Conservation (phyloP, 164 flowering plant species). For the Dillenia turbinata region DNA sequence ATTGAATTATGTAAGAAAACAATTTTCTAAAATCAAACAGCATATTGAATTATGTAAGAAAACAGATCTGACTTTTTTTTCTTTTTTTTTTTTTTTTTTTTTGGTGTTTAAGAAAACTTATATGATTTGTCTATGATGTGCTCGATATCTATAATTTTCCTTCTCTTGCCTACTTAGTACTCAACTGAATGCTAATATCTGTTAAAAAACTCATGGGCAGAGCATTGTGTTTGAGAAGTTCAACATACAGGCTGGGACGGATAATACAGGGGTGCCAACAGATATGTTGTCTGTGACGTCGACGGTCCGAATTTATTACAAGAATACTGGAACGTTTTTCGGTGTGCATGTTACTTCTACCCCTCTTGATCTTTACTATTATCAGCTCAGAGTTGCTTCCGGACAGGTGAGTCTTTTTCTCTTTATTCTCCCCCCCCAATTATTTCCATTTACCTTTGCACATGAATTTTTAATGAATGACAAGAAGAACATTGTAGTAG, state of each 20-base stretch:
- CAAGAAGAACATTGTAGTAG: too few relatives aligned
- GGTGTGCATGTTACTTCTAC: slow-evolving; percentile 81
- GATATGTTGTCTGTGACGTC: slow-evolving; percentile 79
- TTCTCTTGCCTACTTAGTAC: too few relatives aligned
- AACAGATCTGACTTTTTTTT: background rate
- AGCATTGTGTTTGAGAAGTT: slow-evolving; percentile 53
- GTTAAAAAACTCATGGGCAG: slow-evolving; percentile 27
- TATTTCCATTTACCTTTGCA: background rate
- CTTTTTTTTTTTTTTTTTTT: background rate
- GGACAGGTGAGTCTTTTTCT: slow-evolving; percentile 48
- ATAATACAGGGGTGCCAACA: slow-evolving; percentile 68
- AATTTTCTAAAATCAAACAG: too few relatives aligned
- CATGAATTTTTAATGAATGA: background rate
- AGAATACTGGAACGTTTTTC: slow-evolving; percentile 75
- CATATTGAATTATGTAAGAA: too few relatives aligned
- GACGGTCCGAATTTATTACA: slow-evolving; percentile 55
- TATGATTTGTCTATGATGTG: too few relatives aligned
- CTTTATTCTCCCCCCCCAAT: too few relatives aligned
- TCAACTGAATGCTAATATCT: too few relatives aligned
- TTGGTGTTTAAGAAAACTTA: too few relatives aligned
- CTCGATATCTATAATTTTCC: too few relatives aligned
- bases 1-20: too few relatives aligned
- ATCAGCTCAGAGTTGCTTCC: slow-evolving; percentile 62
- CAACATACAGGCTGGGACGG: slow-evolving; percentile 70
- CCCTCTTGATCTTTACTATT: slow-evolving; percentile 53